Evolutionary conservation across 192 early-diverging fungal species (phyloP), one percentile per base, ranked within the genome.

Genomic region (Umbelopsis sp.): DNA sequence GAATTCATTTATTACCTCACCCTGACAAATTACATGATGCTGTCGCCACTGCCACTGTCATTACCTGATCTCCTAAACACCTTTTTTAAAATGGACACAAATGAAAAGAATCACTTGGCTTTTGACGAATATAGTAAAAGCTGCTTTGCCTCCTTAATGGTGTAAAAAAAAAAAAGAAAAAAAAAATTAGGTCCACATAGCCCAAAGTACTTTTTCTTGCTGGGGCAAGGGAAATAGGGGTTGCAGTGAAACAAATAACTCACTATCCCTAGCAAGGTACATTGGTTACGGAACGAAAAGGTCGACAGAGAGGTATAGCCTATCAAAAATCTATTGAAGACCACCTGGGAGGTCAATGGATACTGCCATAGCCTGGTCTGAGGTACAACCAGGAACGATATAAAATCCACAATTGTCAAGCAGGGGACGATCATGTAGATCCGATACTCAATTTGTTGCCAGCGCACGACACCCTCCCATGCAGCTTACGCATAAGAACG

Each of bases 361-460:
- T 44, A 44, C 43, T 5, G 12, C 43, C 43, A 12, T 44, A 5
- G 7, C 43, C 5, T 44, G 43, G 43, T 12, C 43, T 44, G 12
- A 44, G 12, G 12, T 44, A 12, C 43, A 12, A 44, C 17, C 16
- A n/a, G 47, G 47, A 49, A 49, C 16, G 5, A 4, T 49, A 4
- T 29, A 12, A 62, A 5, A 34, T 31, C 26, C 31, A 32, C 17
- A 62, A 14, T 62, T 10, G 56, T 62, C 16, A 25, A 62, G 26
- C 56, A 62, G 29, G 56, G 29, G 56, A 34, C 32, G 14, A 29
- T 36, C 17, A 20, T 62, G 56, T 34, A 29, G 56, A 62, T 62
- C 56, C 12, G 31, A 62, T 62, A 62, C 56, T 62, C 56, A 62
- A 20, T 62, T 62, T 62, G 56, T 62, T 32, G 20, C 4, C 29